phyloP scores from a whole-genome alignment of 768 basidiomycete species.

The Lactarius vividus region DNA sequence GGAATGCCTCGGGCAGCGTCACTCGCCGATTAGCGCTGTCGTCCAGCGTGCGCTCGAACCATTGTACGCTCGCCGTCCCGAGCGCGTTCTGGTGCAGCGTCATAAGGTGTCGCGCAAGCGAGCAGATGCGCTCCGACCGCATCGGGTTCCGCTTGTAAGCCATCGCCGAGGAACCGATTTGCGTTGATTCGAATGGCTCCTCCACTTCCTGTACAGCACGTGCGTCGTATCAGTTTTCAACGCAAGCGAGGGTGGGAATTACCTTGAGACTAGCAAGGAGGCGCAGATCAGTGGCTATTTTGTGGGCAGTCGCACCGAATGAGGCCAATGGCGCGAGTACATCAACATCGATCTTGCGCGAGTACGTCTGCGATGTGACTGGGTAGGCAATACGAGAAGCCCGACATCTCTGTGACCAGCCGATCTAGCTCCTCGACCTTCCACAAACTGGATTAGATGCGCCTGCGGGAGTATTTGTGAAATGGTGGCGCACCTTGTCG shows the following conservation, averaged over 20 bases:
- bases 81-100: constrained; percentile 93
- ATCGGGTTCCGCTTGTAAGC: constrained; percentile 99
- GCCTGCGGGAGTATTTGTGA: background rate
- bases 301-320: constrained; percentile 92
- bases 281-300: constrained; percentile 94
- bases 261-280: constrained; percentile 93
- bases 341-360: constrained; percentile 94
- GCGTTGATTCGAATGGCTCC: constrained; percentile 98
- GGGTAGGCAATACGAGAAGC: constrained; percentile 95
- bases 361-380: constrained; percentile 98
- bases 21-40: constrained; percentile 98
- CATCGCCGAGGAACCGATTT: constrained; percentile 97
- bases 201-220: constrained; percentile 72
- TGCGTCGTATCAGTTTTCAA: background rate
- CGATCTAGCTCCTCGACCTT: constrained; percentile 87
- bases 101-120: constrained; percentile 94
- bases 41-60: constrained; percentile 98
- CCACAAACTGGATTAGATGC: background rate
- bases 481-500: constrained; percentile 56
- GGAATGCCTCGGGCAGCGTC: constrained; percentile 93
- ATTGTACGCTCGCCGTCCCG: constrained; percentile 93
- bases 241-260: background rate
- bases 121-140: constrained; percentile 97
- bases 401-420: constrained; percentile 86
- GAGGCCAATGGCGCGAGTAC: constrained; percentile 88